Conservation (phyloP, 106 monocot species). For the Agapanthus africanus region DNA sequence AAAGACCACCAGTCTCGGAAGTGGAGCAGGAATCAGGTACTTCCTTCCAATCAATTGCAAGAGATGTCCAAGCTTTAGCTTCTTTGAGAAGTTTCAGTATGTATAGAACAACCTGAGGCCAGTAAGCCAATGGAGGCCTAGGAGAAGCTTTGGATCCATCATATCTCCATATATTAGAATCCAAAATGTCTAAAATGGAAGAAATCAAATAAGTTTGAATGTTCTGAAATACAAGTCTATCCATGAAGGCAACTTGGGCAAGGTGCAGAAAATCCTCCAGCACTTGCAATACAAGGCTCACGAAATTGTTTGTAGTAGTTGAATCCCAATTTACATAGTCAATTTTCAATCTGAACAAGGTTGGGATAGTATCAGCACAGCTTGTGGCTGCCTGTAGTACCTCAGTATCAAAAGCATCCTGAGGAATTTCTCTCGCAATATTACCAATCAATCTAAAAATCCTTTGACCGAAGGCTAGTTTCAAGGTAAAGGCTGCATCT, state of each 20-base stretch:
- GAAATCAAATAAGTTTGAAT: slow-evolving; percentile 52
- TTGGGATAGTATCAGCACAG: slow-evolving; percentile 45
- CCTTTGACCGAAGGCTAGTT: slow-evolving; percentile 50
- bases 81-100: slow-evolving; percentile 64
- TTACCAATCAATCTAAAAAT: slow-evolving; percentile 55
- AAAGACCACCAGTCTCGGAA: slow-evolving; percentile 15
- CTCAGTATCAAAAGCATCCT: slow-evolving; percentile 28
- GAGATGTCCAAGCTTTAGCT: slow-evolving; percentile 34
- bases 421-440: slow-evolving; percentile 41
- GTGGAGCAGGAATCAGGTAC: slow-evolving; percentile 10
- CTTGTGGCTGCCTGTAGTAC: slow-evolving; percentile 44
- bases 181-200: slow-evolving; percentile 57
- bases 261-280: slow-evolving; percentile 78
- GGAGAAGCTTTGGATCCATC: slow-evolving; percentile 32
- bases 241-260: slow-evolving; percentile 37
- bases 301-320: slow-evolving; percentile 21
- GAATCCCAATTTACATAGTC: slow-evolving; percentile 39
- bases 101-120: slow-evolving; percentile 65
- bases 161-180: slow-evolving; percentile 46
- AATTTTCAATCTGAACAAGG: slow-evolving; percentile 47
- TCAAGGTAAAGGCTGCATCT: slow-evolving; percentile 37
- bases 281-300: slow-evolving; percentile 37
- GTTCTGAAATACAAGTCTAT: slow-evolving; percentile 44
- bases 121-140: slow-evolving; percentile 60
- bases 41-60: slow-evolving; percentile 18